Base-by-base conservation (phyloP, 352 stramenopile genomes). In the Peronospora belbahrii region DNA sequence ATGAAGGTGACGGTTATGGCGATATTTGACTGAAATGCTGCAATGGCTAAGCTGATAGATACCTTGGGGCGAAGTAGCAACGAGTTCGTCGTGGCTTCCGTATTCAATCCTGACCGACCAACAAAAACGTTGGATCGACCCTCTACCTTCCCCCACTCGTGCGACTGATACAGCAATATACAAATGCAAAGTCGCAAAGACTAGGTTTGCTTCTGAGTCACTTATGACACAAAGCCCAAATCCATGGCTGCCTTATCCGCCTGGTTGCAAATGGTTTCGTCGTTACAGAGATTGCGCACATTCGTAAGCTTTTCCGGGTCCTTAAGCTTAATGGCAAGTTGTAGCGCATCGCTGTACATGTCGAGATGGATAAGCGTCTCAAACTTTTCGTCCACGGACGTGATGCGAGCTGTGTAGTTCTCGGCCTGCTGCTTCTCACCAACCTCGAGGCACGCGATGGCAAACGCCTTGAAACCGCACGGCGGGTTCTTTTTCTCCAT, bases 301-400 rank as follows among this genome's bases (percentile, higher is more conserved):
- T 62, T 88, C 42, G 80, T 88, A 53, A 91, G 77, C 62, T 91
- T 91, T 55, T 91, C 80, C 0, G 80, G 80, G 45, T 91, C 80
- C 53, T 91, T 91, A 20, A 83, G 63, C 57, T 86, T 86, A 62
- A 91, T 86, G 18, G 80, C 73, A n/a, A 91, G 53, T 43, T 87
- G 74, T 41, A 91, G 55, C 23, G 80, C 80, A 52, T 88, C 80
- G 35, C 65, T 60, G 59, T 87, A 91, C 80, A 91, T 84, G 37
- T 88, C 74, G 32, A 91, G 52, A 36, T 88, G 80, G 40, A 91
- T 81, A 7, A 91, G 60, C n/a, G 80, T 91, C 57, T 91, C 80
- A 37, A 91, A 91, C 59, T 91, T 91, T 56, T 91, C 80, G 48
- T 91, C 80, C 33, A 83, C 70, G 0, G 76, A 66, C 25, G 80